phyloP scores from a whole-genome alignment of 306 rosid genomes.

The Lablab purpureus region DNA sequence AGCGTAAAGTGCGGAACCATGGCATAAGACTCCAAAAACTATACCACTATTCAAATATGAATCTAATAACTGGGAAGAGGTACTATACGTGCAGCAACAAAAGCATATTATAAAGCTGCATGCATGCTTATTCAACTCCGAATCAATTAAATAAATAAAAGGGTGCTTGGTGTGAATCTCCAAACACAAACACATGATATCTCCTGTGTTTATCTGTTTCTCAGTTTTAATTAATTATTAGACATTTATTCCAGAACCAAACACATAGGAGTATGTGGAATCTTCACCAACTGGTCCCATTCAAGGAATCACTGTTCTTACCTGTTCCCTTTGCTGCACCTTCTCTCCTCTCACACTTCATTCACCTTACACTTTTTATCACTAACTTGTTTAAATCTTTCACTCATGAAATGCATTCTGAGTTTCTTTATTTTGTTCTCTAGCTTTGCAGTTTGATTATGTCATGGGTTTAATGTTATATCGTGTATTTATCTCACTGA shows the following conservation, averaged over 20 bases:
- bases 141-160: background rate
- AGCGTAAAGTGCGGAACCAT: conserved; percentile 45
- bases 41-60: conserved; percentile 3
- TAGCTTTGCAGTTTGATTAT: background rate
- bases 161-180: background rate
- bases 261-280: conserved; percentile 25
- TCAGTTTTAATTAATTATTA: conserved; percentile 25
- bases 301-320: conserved; percentile 2
- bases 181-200: conserved; percentile 40
- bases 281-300: conserved; percentile 28
- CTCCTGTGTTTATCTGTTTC: conserved; percentile 9
- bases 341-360: background rate
- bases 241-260: conserved; percentile 47
- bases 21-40: conserved; percentile 29
- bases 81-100: conserved; percentile 32
- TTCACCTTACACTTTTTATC: background rate
- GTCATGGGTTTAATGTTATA: too few species aligned
- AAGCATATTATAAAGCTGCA: conserved; percentile 31
- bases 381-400: background rate
- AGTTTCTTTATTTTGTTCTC: background rate
- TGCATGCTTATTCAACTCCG: conserved; percentile 20
- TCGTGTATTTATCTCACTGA: too few species aligned
- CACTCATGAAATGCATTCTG: background rate
- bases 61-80: conserved; percentile 15
- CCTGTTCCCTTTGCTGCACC: background rate